These are phyloP conservation scores for Evernia prunastri DNA, from an alignment of 495 filamentous ascomycete species.

Conservation along the genomic window DNA sequence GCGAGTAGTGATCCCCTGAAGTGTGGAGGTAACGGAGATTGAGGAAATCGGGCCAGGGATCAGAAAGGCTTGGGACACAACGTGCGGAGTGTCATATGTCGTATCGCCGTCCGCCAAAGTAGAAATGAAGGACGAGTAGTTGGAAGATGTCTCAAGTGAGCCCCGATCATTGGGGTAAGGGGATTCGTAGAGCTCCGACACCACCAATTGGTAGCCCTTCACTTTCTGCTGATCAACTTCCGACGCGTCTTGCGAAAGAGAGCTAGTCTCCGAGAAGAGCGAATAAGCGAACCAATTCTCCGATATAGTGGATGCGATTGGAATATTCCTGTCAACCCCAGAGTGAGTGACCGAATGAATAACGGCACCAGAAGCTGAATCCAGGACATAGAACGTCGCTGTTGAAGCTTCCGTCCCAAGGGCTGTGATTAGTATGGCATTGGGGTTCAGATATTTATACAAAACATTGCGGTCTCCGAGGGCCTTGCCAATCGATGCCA, in stretches of 20 bases:
- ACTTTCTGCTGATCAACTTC: slow-evolving; percentile 13
- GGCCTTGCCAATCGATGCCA: slow-evolving; percentile 91
- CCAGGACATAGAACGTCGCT: slow-evolving; percentile 73
- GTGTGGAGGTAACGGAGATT: slow-evolving; percentile 78
- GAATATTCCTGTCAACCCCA: slow-evolving; percentile 66
- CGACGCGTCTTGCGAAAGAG: slow-evolving; percentile 38
- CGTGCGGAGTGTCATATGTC: slow-evolving; percentile 51
- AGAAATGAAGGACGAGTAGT: slow-evolving; percentile 66
- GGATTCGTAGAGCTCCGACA: slow-evolving; percentile 88
- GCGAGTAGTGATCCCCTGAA: slow-evolving; percentile 85
- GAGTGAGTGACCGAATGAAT: slow-evolving; percentile 63
- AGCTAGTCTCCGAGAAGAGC: slow-evolving; percentile 58
- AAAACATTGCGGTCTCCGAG: slow-evolving; percentile 84
- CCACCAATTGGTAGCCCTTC: slow-evolving; percentile 75
- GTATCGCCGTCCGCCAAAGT: slow-evolving; percentile 38
- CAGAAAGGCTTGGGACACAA: slow-evolving; percentile 71
- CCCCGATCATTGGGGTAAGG: slow-evolving; percentile 78
- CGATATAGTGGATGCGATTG: slow-evolving; percentile 68
- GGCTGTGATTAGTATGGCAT: slow-evolving; percentile 72
- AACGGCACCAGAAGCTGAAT: slow-evolving; percentile 76
- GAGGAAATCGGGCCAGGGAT: slow-evolving; percentile 68
- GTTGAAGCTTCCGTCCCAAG: slow-evolving; percentile 48
- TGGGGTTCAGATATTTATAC: slow-evolving; percentile 95
- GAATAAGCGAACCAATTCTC: slow-evolving; percentile 97
- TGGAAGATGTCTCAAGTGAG: slow-evolving; percentile 53